Evolutionary conservation across 2,329 filamentous ascomycete species (phyloP), one percentile per base, ranked within the genome.

Genomic region (Fusarium solani-melongenae): DNA sequence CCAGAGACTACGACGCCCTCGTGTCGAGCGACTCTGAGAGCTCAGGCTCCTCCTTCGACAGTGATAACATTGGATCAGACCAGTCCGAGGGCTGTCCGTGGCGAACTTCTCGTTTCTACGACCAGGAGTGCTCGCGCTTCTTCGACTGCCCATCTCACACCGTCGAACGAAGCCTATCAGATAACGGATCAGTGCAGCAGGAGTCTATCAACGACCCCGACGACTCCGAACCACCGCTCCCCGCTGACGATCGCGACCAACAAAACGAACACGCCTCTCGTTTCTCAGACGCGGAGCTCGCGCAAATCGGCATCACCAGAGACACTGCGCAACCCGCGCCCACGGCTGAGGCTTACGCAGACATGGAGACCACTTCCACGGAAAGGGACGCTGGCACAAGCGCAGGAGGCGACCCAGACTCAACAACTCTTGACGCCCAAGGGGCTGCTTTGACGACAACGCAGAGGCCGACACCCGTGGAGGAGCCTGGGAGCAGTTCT

Each of bases 81-180:
- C 39, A 36, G 27, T 70, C 62, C 62, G 64, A 57, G 33, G 34
- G 69, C 33, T 87, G 85, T 66, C 81, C 74, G 38, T 86, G 84
- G 81, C 82, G 81, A 58, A 85, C 81, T 11, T 24, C 76, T 20
- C 78, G 79, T 15, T 85, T 81, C 51, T 75, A 84, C 71, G 81
- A 85, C 59, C 81, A 83, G 57, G 86, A 88, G 76, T 87, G 86
- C 75, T 82, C 82, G 12, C 83, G 82, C 55, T 88, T 82, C 76
- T 83, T 86, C 65, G 87, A 88, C 78, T 88, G 86, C 49, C 86
- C 86, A 34, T 83, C 85, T 5, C 86, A 88, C 65, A 69, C 80
- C 20, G 73, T 86, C 53, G 83, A 84, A 74, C 82, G 86, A 60
- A 76, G 74, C 31, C 67, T 81, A 22, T 82, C 82, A 39, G 65